phyloP scores from a whole-genome alignment of 257 asterid genomes.

The Verbena officinalis region DNA sequence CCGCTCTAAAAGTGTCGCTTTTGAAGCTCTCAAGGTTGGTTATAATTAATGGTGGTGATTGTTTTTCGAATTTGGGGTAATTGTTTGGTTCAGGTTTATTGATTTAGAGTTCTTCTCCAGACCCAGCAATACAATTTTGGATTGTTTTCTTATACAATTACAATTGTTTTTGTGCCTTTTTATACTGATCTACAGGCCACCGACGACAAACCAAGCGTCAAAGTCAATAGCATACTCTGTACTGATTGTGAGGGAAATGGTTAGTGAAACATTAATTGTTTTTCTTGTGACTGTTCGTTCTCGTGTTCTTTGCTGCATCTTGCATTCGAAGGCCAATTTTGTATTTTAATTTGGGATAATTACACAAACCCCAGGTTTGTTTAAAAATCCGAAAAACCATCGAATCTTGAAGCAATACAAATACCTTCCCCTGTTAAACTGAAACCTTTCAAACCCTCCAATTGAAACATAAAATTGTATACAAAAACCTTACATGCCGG shows the following conservation, averaged over 20 bases:
- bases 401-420: too few relatives aligned
- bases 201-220: slow-evolving; percentile 30
- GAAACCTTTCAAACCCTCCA: too few relatives aligned
- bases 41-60: not conserved
- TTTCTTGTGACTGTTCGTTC: slow-evolving; percentile 8
- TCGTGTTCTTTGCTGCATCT: not conserved
- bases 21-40: slow-evolving; percentile 29
- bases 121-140: too few relatives aligned
- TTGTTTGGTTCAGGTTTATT: not conserved
- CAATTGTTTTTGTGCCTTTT: not conserved
- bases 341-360: too few relatives aligned
- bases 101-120: not conserved
- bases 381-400: too few relatives aligned
- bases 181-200: slow-evolving; percentile 41
- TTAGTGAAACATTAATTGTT: slow-evolving; percentile 26
- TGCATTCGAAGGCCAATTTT: too few relatives aligned
- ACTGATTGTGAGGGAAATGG: slow-evolving; percentile 61
- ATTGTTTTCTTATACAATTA: not conserved
- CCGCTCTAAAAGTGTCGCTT: slow-evolving; percentile 6
- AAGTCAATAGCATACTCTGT: slow-evolving; percentile 51
- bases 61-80: not conserved
- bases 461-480: too few relatives aligned
- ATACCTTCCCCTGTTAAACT: too few relatives aligned
- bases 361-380: too few relatives aligned
- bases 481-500: too few relatives aligned